A percentile compares a stretch with the other conserved stretches of the same genome.
phyloP scores from a whole-genome alignment of 768 basidiomycete genomes.

The Lentinus tigrinus region DNA sequence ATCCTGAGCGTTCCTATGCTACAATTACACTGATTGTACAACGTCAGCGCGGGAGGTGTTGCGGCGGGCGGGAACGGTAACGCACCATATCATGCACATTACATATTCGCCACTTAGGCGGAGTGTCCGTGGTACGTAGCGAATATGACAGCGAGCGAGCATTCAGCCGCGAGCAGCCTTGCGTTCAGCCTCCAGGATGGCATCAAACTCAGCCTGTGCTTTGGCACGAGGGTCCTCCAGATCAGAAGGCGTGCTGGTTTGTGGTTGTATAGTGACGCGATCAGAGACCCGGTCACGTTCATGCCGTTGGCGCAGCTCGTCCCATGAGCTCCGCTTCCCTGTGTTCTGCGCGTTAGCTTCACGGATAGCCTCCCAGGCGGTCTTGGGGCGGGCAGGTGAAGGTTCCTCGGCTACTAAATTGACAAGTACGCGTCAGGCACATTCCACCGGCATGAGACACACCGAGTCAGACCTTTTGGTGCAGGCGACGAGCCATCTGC shows the following conservation, averaged over 20 bases:
- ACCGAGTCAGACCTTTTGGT: not conserved
- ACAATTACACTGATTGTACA: not conserved
- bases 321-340: constrained; percentile 59
- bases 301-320: constrained; percentile 55
- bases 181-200: constrained; percentile 58
- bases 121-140: not conserved
- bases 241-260: constrained; percentile 5
- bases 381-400: constrained; percentile 17
- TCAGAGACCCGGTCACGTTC: constrained; percentile 38
- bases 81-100: not conserved
- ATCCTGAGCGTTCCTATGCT: not conserved
- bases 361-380: constrained; percentile 69
- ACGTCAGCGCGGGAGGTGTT: not conserved
- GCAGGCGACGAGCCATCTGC: not conserved
- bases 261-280: not conserved
- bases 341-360: constrained; percentile 44
- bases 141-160: not conserved
- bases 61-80: not conserved
- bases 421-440: not conserved
- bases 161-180: constrained; percentile 24
- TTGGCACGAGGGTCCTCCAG: constrained; percentile 31
- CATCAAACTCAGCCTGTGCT: constrained; percentile 60
- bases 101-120: not conserved
- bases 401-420: constrained; percentile 4
- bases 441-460: not conserved